Evolutionary conservation across 768 basidiomycete genomes (phyloP).

Genomic region (Naematelia encephala): DNA sequence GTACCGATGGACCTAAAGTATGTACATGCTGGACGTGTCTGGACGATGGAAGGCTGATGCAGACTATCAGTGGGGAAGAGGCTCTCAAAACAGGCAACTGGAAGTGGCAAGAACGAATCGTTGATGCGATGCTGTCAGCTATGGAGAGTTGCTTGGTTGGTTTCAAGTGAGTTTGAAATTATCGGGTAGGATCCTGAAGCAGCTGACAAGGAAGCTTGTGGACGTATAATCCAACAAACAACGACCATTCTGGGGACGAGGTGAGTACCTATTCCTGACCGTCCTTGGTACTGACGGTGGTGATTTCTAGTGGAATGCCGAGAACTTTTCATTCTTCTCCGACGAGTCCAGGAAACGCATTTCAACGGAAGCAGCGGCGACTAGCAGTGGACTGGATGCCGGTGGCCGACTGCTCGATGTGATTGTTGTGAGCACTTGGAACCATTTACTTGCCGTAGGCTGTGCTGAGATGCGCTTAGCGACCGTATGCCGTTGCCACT

Average conservation of each 20-base stretch:
- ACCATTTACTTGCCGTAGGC: not conserved
- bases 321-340: constrained; percentile 96
- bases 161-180: constrained; percentile 80
- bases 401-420: constrained; percentile 74
- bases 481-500: constrained; percentile 87
- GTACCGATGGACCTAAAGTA: constrained; percentile 98
- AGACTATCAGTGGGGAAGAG: constrained; percentile 58
- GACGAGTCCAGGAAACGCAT: constrained; percentile 23
- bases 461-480: constrained; percentile 44
- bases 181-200: not conserved
- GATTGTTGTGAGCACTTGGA: constrained; percentile 57
- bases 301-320: constrained; percentile 72
- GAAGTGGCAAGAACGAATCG: constrained; percentile 80
- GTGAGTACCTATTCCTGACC: constrained; percentile 19
- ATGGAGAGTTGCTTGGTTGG: constrained; percentile 72
- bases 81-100: constrained; percentile 73
- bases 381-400: constrained; percentile 64
- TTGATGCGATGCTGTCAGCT: constrained; percentile 86
- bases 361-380: not conserved
- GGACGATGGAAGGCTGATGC: not conserved
- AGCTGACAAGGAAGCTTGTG: constrained; percentile 63
- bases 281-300: not conserved
- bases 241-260: constrained; percentile 68
- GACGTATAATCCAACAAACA: constrained; percentile 90
- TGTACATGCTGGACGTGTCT: constrained; percentile 27